These are phyloP conservation scores for Leccinum incarnatum DNA, from an alignment of 768 basidiomycete species.

Conservation along the genomic window DNA sequence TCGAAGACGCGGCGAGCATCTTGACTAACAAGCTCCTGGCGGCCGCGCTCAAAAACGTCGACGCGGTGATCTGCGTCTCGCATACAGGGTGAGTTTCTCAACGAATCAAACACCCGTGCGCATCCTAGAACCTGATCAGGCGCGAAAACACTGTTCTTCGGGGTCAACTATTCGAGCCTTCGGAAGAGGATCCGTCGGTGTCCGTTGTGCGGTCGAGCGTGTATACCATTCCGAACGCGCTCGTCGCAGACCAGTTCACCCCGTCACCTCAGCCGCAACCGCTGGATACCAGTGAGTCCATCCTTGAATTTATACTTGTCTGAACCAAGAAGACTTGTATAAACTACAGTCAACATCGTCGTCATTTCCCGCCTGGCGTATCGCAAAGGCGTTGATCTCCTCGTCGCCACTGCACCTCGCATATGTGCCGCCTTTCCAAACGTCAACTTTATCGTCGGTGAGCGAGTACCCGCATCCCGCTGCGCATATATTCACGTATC, in stretches of 20 bases:
- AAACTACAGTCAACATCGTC: constrained; percentile 79
- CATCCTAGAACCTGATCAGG: constrained; percentile 39
- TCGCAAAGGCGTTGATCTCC: constrained; percentile 93
- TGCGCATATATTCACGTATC: neutral
- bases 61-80: constrained; percentile 94
- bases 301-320: neutral
- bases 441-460: constrained; percentile 86
- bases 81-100: constrained; percentile 76
- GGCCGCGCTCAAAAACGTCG: constrained; percentile 84
- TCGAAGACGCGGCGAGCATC: constrained; percentile 96
- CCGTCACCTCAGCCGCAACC: constrained; percentile 50
- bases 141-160: constrained; percentile 97
- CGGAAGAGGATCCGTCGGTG: constrained; percentile 41
- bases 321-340: neutral
- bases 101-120: neutral
- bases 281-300: constrained; percentile 52
- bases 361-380: constrained; percentile 89
- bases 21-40: constrained; percentile 94
- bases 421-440: constrained; percentile 85
- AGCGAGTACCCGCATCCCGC: neutral
- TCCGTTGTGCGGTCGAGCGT: constrained; percentile 56
- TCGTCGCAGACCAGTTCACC: constrained; percentile 83
- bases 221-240: constrained; percentile 92
- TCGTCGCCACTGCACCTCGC: constrained; percentile 87
- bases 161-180: constrained; percentile 65